Evolutionary conservation across 2,329 filamentous ascomycete species (phyloP).

Genomic region (Xylariaceae sp.): DNA sequence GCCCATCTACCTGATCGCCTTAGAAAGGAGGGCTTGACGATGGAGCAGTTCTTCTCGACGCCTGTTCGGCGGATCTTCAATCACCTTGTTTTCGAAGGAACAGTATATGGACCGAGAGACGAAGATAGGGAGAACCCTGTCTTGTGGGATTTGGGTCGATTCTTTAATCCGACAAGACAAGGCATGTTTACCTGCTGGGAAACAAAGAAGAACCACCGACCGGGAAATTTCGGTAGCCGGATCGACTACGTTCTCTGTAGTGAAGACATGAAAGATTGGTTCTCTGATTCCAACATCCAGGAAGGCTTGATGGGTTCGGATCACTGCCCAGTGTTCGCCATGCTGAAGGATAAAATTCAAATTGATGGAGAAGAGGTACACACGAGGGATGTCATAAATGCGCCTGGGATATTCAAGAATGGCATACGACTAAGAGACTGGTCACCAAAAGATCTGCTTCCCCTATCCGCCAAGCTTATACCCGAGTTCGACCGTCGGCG

Average conservation of each 20-base stretch:
- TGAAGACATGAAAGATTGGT: conserved; percentile 73
- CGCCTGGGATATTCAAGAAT: conserved; percentile 63
- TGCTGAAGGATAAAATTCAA: conserved; percentile 60
- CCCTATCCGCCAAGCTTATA: conserved; percentile 76
- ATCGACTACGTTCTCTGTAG: conserved; percentile 94
- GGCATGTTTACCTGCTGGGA: conserved; percentile 99
- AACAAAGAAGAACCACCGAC: conserved; percentile 89
- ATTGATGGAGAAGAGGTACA: conserved; percentile 46
- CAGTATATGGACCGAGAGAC: conserved; percentile 63
- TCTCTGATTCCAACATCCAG: conserved; percentile 79
- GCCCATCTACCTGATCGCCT: conserved; percentile 70
- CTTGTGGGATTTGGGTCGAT: conserved; percentile 78
- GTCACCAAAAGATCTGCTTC: conserved; percentile 61
- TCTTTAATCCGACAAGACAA: conserved; percentile 70
- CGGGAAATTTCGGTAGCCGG: conserved; percentile 85
- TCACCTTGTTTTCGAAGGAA: conserved; percentile 72
- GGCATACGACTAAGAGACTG: conserved; percentile 66
- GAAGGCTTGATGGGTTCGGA: conserved; percentile 93
- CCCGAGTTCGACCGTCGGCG: conserved; percentile 81
- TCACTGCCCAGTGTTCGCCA: conserved; percentile 88
- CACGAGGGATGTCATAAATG: conserved; percentile 74
- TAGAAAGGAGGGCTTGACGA: conserved; percentile 62
- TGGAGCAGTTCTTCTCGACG: conserved; percentile 67
- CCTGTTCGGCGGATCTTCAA: conserved; percentile 79
- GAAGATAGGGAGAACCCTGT: conserved; percentile 65